phyloP scores from a whole-genome alignment of 2,329 filamentous ascomycete genomes.

The Colletotrichum sp. region DNA sequence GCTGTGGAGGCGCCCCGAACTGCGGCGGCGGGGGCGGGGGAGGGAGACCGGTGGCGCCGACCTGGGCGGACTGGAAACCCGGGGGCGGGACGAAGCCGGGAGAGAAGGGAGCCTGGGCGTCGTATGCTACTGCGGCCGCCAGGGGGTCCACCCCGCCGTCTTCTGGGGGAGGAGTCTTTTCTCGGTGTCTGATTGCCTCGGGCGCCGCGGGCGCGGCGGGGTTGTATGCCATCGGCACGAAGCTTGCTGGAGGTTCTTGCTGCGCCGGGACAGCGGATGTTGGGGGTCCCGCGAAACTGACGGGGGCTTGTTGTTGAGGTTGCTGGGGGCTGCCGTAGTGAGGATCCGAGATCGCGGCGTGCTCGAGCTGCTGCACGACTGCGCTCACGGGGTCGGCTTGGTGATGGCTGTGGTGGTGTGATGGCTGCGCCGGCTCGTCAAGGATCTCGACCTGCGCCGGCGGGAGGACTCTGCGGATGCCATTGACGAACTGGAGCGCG shows the following conservation, averaged over 20 bases:
- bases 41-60: slow-evolving; percentile 35
- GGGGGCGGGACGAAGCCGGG: slow-evolving; percentile 54
- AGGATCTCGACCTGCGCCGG: slow-evolving; percentile 64
- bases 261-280: slow-evolving; percentile 33
- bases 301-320: slow-evolving; percentile 25
- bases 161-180: slow-evolving; percentile 80
- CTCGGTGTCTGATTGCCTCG: slow-evolving; percentile 72
- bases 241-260: slow-evolving; percentile 43
- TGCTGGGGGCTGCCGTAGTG: slow-evolving; percentile 41
- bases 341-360: slow-evolving; percentile 68
- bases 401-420: slow-evolving; percentile 37
- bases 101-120: slow-evolving; percentile 59
- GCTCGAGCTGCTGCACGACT: slow-evolving; percentile 77
- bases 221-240: slow-evolving; percentile 76
- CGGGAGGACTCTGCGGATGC: slow-evolving; percentile 69
- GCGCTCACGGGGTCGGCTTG: slow-evolving; percentile 59
- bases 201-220: slow-evolving; percentile 79
- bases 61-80: slow-evolving; percentile 49
- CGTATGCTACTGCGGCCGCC: slow-evolving; percentile 61
- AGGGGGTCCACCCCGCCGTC: slow-evolving; percentile 67
- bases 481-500: slow-evolving; percentile 73
- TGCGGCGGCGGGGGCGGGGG: slow-evolving; percentile 40
- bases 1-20: slow-evolving; percentile 45
- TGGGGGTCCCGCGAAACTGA: slow-evolving; percentile 46
- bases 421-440: slow-evolving; percentile 63